These are phyloP conservation scores for Cystofilobasidium bisporidii DNA, from an alignment of 768 basidiomycete species.

Conservation along the genomic window DNA sequence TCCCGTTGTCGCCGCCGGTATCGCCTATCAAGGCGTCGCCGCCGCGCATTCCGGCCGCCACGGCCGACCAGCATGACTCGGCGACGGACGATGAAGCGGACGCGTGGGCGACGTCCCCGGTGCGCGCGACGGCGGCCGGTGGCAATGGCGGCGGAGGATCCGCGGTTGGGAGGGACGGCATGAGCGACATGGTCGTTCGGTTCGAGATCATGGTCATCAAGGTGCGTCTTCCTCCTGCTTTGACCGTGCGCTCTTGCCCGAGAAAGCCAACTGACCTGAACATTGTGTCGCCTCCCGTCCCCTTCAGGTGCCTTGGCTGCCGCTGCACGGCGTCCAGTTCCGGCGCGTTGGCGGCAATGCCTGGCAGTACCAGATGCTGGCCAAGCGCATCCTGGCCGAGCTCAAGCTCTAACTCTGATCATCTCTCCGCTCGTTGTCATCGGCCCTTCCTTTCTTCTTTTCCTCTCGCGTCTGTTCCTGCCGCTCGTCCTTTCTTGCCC, in stretches of 20 bases:
- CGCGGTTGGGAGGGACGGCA: not conserved
- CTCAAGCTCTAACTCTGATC: conserved; percentile 36
- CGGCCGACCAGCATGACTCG: not conserved
- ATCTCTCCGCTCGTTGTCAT: too few relatives aligned
- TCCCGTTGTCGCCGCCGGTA: conserved; percentile 29
- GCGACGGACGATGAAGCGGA: conserved; percentile 38
- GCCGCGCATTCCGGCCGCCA: conserved; percentile 22
- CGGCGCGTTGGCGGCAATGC: conserved; percentile 79
- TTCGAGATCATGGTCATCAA: conserved; percentile 98
- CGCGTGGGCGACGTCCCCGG: conserved; percentile 31
- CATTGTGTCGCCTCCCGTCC: not conserved
- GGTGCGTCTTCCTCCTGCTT: conserved; percentile 47
- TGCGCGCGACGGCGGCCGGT: conserved; percentile 31
- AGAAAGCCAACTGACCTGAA: not conserved
- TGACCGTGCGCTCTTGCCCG: not conserved
- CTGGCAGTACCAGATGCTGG: conserved; percentile 97
- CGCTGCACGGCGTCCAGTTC: conserved; percentile 91
- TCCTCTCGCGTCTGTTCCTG: too few relatives aligned
- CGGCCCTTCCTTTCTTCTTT: too few relatives aligned
- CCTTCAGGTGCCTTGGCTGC: conserved; percentile 75
- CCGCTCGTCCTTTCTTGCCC: too few relatives aligned
- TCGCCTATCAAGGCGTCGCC: conserved; percentile 14
- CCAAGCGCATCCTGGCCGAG: conserved; percentile 37
- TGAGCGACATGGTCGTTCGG: conserved; percentile 72
- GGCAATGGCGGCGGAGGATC: conserved; percentile 30